These are phyloP conservation scores for Avena eriantha DNA, from an alignment of 176 grass and related monocot species.

Conservation along the genomic window DNA sequence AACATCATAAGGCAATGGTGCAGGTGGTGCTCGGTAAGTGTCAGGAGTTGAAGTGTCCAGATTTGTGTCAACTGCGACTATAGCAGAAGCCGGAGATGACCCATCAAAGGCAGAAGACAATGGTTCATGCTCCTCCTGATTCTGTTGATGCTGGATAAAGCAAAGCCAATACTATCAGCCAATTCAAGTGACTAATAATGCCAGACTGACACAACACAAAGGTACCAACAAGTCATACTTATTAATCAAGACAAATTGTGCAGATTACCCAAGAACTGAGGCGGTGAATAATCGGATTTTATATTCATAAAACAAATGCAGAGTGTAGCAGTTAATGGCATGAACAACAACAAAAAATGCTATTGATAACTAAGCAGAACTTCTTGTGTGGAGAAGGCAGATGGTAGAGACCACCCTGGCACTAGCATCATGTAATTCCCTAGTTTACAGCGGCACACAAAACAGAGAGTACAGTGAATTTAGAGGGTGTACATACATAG, in stretches of 20 bases:
- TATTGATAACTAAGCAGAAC: neutral
- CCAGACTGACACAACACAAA: neutral
- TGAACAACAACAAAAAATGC: neutral
- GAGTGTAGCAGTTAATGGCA: neutral
- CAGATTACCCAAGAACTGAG: neutral
- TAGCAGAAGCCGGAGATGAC: constrained; percentile 61
- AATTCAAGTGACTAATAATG: constrained; percentile 20
- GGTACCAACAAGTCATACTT: neutral
- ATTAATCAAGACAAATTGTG: neutral
- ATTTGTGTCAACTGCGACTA: constrained; percentile 69
- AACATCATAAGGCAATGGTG: constrained; percentile 88
- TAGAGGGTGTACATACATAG: constrained; percentile 61
- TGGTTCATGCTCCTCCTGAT: constrained; percentile 71
- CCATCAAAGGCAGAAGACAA: constrained; percentile 70
- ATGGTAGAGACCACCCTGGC: neutral
- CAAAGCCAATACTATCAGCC: constrained; percentile 25
- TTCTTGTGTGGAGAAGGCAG: neutral
- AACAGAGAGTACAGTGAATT: neutral
- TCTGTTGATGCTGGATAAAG: constrained; percentile 62
- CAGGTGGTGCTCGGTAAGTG: constrained; percentile 76
- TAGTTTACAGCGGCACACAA: neutral
- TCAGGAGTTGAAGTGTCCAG: constrained; percentile 82
- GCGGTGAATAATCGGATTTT: neutral
- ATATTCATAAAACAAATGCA: neutral
- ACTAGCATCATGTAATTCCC: neutral